Base-by-base conservation (phyloP, 768 basidiomycete species). In the Collybia nuda region DNA sequence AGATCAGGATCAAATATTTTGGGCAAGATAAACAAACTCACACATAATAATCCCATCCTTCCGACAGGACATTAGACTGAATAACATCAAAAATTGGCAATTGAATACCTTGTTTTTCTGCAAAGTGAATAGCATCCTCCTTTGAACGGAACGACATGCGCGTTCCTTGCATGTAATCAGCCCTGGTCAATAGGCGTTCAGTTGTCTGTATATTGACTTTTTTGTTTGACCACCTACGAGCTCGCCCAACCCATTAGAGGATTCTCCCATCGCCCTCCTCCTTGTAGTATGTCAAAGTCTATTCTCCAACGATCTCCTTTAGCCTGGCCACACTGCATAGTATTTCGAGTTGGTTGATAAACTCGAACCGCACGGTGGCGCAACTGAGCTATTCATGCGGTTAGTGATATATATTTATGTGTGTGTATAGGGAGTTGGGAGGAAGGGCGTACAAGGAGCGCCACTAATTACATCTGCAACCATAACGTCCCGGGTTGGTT, bases 181-280 rank as follows among this genome's bases (percentile, higher is more conserved):
- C 94, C 55, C 92, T 93, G 53, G 15, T 17, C 38, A 26, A 19
- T 11, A 2, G 12, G 32, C 3, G 32, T 14, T 32, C 32, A 32
- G 32, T n/a, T 14, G 14, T 11, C 14, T 32, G 32, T 32, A 14
- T 11, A 32, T 32, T 11, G 11, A 28, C 12, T 32, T 11, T 32
- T 32, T 32, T 14, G 9, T 11, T 32, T 32, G 32, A 50, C n/a
- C 11, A 79, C 90, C 70, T 65, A 95, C 90, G 93, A 93, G 74
- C 87, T 90, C 0, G 94, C 95, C 77, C 82, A 99, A 39, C 96
- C 96, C 92, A 98, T 99, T 57, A 99, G 67, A 3, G 93, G 92
- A 64, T 98, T 99, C 78, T 98, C 94, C 96, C 96, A 99, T 45
- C 96, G 80, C 11, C 91, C 93, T 23, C 81, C 85, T 28, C 95